Evolutionary conservation across 129 eudicot genomes (phyloP), one percentile per base, ranked within the genome.

Genomic region (Chrysanthemum seticuspe): DNA sequence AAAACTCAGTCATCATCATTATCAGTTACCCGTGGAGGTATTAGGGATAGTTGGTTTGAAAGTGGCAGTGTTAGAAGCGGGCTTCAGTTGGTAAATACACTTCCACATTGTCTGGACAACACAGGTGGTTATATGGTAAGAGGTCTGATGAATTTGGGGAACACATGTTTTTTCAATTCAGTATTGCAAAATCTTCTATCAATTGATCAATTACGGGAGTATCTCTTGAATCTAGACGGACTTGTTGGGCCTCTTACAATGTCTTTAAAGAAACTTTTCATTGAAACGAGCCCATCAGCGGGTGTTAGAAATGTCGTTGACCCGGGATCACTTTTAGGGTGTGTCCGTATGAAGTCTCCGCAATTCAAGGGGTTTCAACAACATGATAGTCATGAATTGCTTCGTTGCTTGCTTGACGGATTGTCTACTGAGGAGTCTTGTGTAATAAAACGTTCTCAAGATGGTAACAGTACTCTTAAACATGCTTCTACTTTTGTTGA

Each of bases 351-450:
- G 4, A 94, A 88, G 80, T 87, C 97, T 78, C 96, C 97, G 23
- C 99, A 94, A 71, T 94, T 94, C 68, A 90, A 86, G 82, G 99
- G 97, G 65, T 87, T 68, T 74, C 97, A 85, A 73, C 99, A 94
- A 76, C 97, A 94, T 62, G 98, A 94, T 82, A 90, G 98, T 78
- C 98, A 94, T 63, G 98, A 94, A 77, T 76, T 94, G 76, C 98
- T 94, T 80, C 90, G 91, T 15, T 94, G 87, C 65, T 88, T 94
- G 85, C 96, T 94, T 71, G 97, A 94, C 80, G 98, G 86, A 68
- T 72, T 88, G 84, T 77, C 89, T 57, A 83, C 81, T 6, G 98
- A 94, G 78, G 97, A 90, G 62, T 70, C 73, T 62, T 69, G 76
- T 79, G 76, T 81, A 13, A 79, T 72, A 77, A 93, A 84, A 68